These are phyloP conservation scores for Cryptococcus wingfieldii DNA, from an alignment of 1,284 basidiomycete genomes.

Conservation along the genomic window DNA sequence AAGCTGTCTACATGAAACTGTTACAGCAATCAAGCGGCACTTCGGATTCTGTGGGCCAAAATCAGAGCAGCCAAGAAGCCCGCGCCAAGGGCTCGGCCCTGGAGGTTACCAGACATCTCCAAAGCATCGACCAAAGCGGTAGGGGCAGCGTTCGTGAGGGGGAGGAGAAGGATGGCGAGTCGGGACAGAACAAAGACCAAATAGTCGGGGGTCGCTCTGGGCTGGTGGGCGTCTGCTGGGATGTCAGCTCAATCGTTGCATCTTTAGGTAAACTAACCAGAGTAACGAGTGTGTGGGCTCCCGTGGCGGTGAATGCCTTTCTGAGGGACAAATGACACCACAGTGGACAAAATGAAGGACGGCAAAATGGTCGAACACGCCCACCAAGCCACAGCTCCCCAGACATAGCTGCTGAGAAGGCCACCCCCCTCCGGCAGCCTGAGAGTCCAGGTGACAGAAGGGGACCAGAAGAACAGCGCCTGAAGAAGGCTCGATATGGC, in stretches of 20 bases:
- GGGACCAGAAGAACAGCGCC: constrained; percentile 41
- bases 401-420: constrained; percentile 26
- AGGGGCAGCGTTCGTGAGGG: constrained; percentile 43
- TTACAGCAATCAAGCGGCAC: neutral
- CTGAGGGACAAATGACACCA: constrained; percentile 42
- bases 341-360: constrained; percentile 34
- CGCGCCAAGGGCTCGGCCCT: constrained; percentile 42
- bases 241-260: neutral
- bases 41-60: constrained; percentile 31
- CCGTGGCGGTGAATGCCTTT: constrained; percentile 21
- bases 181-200: constrained; percentile 44
- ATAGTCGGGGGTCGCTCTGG: constrained; percentile 36
- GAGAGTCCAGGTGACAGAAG: constrained; percentile 27
- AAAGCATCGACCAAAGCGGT: constrained; percentile 36
- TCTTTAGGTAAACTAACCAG: constrained; percentile 18
- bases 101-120: constrained; percentile 37
- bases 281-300: constrained; percentile 26
- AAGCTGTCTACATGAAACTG: neutral
- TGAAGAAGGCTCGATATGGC: constrained; percentile 32
- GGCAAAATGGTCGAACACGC: constrained; percentile 42
- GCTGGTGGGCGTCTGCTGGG: constrained; percentile 18
- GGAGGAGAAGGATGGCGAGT: constrained; percentile 38
- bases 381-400: constrained; percentile 44
- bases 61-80: constrained; percentile 39
- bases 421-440: constrained; percentile 29